Conservation (phyloP, 2,329 filamentous ascomycete genomes). For the Lachnellula subtilissima region DNA sequence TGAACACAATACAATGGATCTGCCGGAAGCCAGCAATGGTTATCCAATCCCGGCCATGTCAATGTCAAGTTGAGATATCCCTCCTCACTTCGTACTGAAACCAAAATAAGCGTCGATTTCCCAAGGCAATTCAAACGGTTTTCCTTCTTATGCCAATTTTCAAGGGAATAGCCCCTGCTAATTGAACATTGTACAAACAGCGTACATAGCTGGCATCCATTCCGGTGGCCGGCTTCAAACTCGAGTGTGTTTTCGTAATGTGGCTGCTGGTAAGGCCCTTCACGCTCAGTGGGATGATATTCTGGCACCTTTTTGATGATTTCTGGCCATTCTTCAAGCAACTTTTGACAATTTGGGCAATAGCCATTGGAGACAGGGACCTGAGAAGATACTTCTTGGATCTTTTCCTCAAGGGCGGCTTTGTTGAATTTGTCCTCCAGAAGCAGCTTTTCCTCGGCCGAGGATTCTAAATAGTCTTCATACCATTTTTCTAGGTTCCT, state of each 20-base stretch:
- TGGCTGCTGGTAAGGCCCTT: neutral
- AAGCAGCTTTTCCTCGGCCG: neutral
- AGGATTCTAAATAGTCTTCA: neutral
- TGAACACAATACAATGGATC: neutral
- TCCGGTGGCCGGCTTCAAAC: neutral
- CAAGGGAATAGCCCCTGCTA: neutral
- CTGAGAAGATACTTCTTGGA: neutral
- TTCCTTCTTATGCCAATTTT: slow-evolving; percentile 1
- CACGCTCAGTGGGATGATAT: neutral
- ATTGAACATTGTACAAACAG: neutral
- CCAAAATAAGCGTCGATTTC: neutral
- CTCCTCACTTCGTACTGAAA: neutral
- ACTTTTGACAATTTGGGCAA: slow-evolving; percentile 4
- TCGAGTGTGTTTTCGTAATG: slow-evolving; percentile 1
- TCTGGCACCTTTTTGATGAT: neutral
- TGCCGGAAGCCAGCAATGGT: neutral
- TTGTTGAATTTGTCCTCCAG: neutral
- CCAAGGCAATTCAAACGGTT: slow-evolving; percentile 1
- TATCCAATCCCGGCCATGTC: neutral
- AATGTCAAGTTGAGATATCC: neutral
- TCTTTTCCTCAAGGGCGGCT: neutral
- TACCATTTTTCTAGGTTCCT: neutral
- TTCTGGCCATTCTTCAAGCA: slow-evolving; percentile 1
- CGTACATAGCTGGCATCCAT: neutral
- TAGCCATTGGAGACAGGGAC: neutral